A percentile compares a stretch with the other conserved stretches of the same genome.
phyloP scores from a whole-genome alignment of 495 filamentous ascomycete species.

The Daldinia decipiens region DNA sequence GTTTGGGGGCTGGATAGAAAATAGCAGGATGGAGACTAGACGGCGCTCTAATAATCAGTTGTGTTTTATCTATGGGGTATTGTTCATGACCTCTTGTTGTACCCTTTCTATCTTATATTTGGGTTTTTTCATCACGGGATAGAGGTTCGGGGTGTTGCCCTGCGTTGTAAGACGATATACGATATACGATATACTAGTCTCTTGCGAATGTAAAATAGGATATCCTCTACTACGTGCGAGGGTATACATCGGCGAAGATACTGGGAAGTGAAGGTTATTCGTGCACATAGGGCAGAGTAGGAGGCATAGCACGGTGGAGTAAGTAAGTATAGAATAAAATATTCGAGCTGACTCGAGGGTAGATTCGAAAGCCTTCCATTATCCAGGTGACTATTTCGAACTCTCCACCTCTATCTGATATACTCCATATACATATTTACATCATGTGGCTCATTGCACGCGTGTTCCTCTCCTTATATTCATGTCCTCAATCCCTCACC shows the following conservation, averaged over 20 bases:
- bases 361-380: conserved; percentile 2
- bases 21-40: conserved; percentile 3
- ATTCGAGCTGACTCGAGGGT: neutral
- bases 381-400: conserved; percentile 1
- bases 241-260: neutral
- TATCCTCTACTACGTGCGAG: neutral
- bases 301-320: neutral
- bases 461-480: conserved; percentile 7
- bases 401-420: neutral
- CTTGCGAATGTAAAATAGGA: neutral
- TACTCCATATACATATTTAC: conserved; percentile 11
- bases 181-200: neutral
- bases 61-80: neutral
- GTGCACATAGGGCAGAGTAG: neutral
- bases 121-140: neutral
- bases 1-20: conserved; percentile 15
- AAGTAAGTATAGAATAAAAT: neutral
- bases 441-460: conserved; percentile 31
- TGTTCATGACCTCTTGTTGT: neutral
- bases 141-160: neutral
- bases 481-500: conserved; percentile 4
- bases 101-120: neutral
- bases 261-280: neutral
- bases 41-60: neutral
- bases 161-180: neutral